A percentile compares a stretch with the other conserved stretches of the same genome.
Evolutionary conservation across 2,329 filamentous ascomycete species (phyloP).

Genomic region (Epichloe glyceriae): DNA sequence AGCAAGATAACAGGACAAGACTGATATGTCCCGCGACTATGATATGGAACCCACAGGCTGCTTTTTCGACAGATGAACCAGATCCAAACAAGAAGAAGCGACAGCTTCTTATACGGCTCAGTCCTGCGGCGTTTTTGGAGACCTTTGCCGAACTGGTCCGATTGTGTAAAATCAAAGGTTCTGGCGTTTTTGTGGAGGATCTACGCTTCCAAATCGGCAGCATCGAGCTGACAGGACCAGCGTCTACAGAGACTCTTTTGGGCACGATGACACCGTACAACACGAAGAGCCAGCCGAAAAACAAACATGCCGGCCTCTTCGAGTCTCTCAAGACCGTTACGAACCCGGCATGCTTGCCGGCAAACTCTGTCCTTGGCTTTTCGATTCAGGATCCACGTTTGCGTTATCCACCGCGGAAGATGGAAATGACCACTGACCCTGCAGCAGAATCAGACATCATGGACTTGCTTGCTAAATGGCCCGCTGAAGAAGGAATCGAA

Average conservation of each 20-base stretch:
- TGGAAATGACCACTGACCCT: constrained; percentile 28
- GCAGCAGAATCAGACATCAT: constrained; percentile 33
- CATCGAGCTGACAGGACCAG: constrained; percentile 49
- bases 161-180: constrained; percentile 45
- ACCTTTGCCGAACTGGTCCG: constrained; percentile 51
- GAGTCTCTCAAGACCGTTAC: constrained; percentile 42
- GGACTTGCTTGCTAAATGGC: constrained; percentile 53
- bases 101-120: constrained; percentile 58
- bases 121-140: constrained; percentile 68
- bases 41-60: constrained; percentile 52
- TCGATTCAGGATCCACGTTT: constrained; percentile 68
- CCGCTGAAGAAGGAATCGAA: constrained; percentile 39
- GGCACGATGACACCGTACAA: constrained; percentile 48
- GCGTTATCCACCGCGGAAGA: constrained; percentile 54
- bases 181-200: constrained; percentile 52
- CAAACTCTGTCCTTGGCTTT: constrained; percentile 59
- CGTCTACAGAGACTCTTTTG: constrained; percentile 64
- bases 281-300: constrained; percentile 14
- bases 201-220: constrained; percentile 54
- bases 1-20: constrained; percentile 37
- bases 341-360: constrained; percentile 57
- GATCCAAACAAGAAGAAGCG: constrained; percentile 16
- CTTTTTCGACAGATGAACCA: constrained; percentile 13
- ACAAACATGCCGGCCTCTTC: constrained; percentile 36
- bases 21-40: constrained; percentile 60